These are phyloP conservation scores for Fonsecaea nubica DNA, from an alignment of 2,329 filamentous ascomycete species.

Conservation along the genomic window DNA sequence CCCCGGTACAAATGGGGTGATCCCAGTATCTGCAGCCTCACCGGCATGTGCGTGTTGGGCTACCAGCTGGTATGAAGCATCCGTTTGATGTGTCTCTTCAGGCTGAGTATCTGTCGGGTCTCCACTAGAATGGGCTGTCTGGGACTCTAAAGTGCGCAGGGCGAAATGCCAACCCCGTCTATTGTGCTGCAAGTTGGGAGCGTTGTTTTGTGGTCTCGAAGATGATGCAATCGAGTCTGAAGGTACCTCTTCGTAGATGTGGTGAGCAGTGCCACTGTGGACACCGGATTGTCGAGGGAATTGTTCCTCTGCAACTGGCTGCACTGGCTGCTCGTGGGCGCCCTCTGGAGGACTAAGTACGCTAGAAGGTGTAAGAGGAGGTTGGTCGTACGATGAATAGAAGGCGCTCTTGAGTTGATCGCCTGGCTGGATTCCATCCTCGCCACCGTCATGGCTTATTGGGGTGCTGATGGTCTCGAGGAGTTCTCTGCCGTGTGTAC, in stretches of 20 bases:
- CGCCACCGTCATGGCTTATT: background rate
- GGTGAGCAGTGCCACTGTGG: background rate
- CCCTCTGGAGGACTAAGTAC: background rate
- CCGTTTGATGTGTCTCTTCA: background rate
- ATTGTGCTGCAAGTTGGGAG: background rate
- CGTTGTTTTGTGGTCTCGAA: background rate
- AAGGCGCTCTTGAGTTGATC: background rate
- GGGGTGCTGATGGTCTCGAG: background rate
- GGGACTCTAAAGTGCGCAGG: background rate
- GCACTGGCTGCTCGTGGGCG: background rate
- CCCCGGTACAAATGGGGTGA: background rate
- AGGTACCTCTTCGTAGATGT: background rate
- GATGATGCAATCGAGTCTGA: background rate
- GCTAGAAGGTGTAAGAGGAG: background rate
- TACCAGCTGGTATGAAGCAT: background rate
- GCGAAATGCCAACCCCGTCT: conserved; percentile 1
- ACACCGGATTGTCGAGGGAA: background rate
- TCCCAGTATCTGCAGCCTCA: background rate
- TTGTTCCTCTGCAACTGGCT: background rate
- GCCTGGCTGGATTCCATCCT: background rate
- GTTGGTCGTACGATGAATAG: background rate
- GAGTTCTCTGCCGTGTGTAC: background rate
- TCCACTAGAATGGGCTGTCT: background rate
- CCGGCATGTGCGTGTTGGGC: background rate
- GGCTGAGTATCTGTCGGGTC: background rate